phyloP scores from a whole-genome alignment of 345 rosid species.

The Carallia pectinifolia region DNA sequence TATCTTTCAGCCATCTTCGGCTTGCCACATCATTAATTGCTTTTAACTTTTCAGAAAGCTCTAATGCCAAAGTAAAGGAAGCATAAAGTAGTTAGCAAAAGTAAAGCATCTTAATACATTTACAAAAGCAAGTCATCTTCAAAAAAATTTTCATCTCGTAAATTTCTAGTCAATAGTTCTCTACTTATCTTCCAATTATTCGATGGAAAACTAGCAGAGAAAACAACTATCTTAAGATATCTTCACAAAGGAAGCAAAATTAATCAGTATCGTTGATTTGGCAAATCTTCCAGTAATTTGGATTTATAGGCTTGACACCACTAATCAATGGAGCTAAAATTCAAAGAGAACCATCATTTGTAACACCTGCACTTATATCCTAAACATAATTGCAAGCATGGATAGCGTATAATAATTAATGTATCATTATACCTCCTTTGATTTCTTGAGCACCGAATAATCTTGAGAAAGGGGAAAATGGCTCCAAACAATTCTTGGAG shows the following conservation, averaged over 20 bases:
- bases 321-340: too few species aligned
- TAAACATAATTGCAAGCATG: too few species aligned
- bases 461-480: constrained; percentile 56
- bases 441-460: constrained; percentile 49
- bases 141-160: background rate
- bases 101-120: background rate
- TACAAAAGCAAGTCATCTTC: background rate
- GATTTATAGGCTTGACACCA: too few species aligned
- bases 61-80: too few species aligned
- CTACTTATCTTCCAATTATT: background rate
- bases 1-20: too few species aligned
- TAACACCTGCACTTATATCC: too few species aligned
- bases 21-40: too few species aligned
- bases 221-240: constrained; percentile 8
- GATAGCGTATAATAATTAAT: constrained; percentile 4
- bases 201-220: background rate
- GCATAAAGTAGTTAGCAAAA: background rate
- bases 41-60: too few species aligned
- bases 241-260: background rate
- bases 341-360: too few species aligned
- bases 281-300: too few species aligned
- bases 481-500: constrained; percentile 60
- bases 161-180: background rate
- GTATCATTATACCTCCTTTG: constrained; percentile 59
- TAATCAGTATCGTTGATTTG: background rate